Conservation (phyloP, 177 flowering plant genomes). For the Tripterygium wilfordii region DNA sequence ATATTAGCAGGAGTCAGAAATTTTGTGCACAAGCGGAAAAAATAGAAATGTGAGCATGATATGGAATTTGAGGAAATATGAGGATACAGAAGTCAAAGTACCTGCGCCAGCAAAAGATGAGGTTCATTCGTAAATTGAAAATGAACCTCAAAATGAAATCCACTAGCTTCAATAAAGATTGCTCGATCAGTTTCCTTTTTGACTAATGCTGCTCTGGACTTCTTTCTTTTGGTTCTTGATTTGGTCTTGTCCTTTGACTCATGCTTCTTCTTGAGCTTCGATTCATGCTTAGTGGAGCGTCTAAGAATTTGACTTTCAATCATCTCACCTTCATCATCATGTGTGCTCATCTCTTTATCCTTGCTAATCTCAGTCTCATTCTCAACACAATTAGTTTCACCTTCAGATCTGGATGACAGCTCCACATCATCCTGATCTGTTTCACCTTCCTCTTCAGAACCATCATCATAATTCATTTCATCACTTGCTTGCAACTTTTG, state of each 20-base stretch:
- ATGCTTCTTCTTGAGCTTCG: slow-evolving; percentile 9
- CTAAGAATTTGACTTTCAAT: slow-evolving; percentile 5
- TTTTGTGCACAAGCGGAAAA: no score
- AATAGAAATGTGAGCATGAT: no score
- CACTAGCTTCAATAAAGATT: slow-evolving; percentile 27
- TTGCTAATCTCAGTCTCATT: slow-evolving; percentile 18
- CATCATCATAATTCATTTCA: slow-evolving; percentile 83
- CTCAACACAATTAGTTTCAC: slow-evolving; percentile 36
- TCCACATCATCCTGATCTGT: slow-evolving; percentile 3
- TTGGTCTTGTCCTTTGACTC: slow-evolving; percentile 20
- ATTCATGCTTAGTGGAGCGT: not conserved
- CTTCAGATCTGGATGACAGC: slow-evolving; percentile 19
- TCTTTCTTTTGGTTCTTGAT: slow-evolving; percentile 8
- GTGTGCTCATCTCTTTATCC: slow-evolving; percentile 12
- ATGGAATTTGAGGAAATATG: no score
- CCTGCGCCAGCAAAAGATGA: slow-evolving; percentile 82
- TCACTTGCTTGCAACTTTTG: slow-evolving; percentile 52
- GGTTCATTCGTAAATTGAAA: slow-evolving; percentile 61
- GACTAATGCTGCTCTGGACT: not conserved
- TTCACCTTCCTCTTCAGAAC: slow-evolving; percentile 36
- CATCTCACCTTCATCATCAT: slow-evolving; percentile 27
- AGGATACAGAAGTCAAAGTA: no score
- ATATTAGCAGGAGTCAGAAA: no score
- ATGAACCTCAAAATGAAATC: slow-evolving; percentile 54
- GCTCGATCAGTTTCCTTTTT: slow-evolving; percentile 41